Base-by-base conservation (phyloP, 2,329 filamentous ascomycete genomes). In the Talaromyces sp. region DNA sequence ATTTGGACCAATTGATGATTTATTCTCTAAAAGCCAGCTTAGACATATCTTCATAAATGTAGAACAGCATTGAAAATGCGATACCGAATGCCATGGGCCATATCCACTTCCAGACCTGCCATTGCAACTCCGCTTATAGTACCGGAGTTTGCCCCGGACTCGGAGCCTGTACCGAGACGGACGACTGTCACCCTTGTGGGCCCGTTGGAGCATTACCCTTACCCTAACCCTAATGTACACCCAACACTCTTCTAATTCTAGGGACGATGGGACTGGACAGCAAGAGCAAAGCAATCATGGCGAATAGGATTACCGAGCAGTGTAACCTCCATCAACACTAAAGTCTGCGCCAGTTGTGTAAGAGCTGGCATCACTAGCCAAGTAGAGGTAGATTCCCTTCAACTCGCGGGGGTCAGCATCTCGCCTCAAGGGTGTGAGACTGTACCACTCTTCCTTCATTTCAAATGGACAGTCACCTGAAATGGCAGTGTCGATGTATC, bases 391-490 rank as follows among this genome's bases (percentile, higher is more conserved):
- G 11, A 86, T 86, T 7, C 89, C 90, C 78, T 92, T 92, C 68
- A 93, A 80, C 79, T 93, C 90, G 60, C 83, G 82, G 4, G 84
- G 79, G 67, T 87, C 81, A 8, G 87, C 90, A 69, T 90, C 87
- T 66, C 89, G 64, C 33, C 83, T 87, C 84, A 92, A 86, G 2
- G 88, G 88, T 33, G 86, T 91, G 80, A 88, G 90, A 68, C 85
- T 84, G 71, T 85, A 86, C 86, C 88, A 91, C 53, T 87, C 79
- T 52, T 82, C 79, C 81, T 88, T 89, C 7, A 83, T 86, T 67
- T 88, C 86, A 7, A 78, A 70, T 0, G 83, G 78, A n/a, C 83
- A 80, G 70, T 88, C 89, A 65, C 80, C 73, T 1, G 83, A 83
- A 63, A 91, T 85, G 15, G 65, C 68, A 5, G 74, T 77, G 54